Conservation (phyloP, 108 stramenopile genomes). For the Fistulifera solaris region DNA sequence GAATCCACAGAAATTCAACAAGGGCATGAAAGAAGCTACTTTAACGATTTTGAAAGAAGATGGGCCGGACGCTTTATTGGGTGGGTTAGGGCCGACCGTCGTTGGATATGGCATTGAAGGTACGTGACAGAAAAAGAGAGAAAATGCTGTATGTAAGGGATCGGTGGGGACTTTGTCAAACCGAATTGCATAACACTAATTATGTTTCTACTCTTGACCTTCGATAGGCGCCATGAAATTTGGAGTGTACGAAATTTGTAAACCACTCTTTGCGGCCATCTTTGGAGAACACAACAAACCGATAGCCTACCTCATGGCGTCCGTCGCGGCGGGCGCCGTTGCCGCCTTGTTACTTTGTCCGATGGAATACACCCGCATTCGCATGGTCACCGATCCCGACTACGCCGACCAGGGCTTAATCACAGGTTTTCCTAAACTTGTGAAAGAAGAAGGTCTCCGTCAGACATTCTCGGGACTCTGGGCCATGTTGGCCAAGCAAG, state of each 20-base stretch:
- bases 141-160: too few relatives aligned
- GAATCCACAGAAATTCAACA: conserved; percentile 48
- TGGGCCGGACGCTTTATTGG: conserved; percentile 49
- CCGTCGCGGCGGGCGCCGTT: conserved; percentile 78
- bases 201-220: too few relatives aligned
- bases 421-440: conserved; percentile 43
- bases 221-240: conserved; percentile 40
- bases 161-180: too few relatives aligned
- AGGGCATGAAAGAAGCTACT: conserved; percentile 39
- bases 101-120: conserved; percentile 89
- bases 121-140: conserved; percentile 10
- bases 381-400: conserved; percentile 77
- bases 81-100: conserved; percentile 79
- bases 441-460: conserved; percentile 60
- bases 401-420: conserved; percentile 54
- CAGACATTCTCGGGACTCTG: conserved; percentile 64
- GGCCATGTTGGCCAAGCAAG: conserved; percentile 92
- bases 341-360: conserved; percentile 84
- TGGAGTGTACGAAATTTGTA: conserved; percentile 88
- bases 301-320: conserved; percentile 32
- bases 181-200: too few relatives aligned
- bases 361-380: conserved; percentile 84
- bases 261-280: conserved; percentile 51
- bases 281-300: conserved; percentile 18
- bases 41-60: conserved; percentile 53